Evolutionary conservation across 352 stramenopile genomes (phyloP).

Genomic region (Lagenidium giganteum): DNA sequence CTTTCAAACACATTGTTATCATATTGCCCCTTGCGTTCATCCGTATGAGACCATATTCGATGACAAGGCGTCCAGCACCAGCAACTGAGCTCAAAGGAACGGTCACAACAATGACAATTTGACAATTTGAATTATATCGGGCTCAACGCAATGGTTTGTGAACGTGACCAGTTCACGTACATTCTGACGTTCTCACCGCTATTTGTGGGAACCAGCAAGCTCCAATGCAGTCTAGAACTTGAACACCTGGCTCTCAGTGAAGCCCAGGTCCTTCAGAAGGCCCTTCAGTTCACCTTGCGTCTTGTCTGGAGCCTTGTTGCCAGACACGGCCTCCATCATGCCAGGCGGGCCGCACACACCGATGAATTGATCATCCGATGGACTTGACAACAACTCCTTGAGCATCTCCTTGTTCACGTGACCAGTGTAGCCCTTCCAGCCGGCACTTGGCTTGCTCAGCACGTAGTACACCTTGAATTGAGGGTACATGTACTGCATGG

Average conservation of each 20-base stretch:
- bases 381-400: slow-evolving; percentile 47
- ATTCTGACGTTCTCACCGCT: too few species aligned
- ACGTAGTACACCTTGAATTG: slow-evolving; percentile 55
- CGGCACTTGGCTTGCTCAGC: slow-evolving; percentile 26
- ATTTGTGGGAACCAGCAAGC: too few species aligned
- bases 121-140: too few species aligned
- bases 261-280: slow-evolving; percentile 59
- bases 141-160: too few species aligned
- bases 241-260: slow-evolving; percentile 41
- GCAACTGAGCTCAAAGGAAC: too few species aligned
- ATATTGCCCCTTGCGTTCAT: too few species aligned
- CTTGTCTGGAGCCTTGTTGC: slow-evolving; percentile 64
- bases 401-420: slow-evolving; percentile 65
- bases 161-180: too few species aligned
- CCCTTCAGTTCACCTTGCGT: slow-evolving; percentile 60
- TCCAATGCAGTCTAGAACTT: too few species aligned
- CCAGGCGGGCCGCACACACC: slow-evolving; percentile 74
- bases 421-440: slow-evolving; percentile 46
- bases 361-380: slow-evolving; percentile 53
- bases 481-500: slow-evolving; percentile 55
- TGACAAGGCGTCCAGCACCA: too few species aligned
- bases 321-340: slow-evolving; percentile 69
- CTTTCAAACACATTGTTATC: too few species aligned
- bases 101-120: too few species aligned
- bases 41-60: too few species aligned